phyloP scores from a whole-genome alignment of 257 asterid genomes.

The Solanum pimpinellifolium region DNA sequence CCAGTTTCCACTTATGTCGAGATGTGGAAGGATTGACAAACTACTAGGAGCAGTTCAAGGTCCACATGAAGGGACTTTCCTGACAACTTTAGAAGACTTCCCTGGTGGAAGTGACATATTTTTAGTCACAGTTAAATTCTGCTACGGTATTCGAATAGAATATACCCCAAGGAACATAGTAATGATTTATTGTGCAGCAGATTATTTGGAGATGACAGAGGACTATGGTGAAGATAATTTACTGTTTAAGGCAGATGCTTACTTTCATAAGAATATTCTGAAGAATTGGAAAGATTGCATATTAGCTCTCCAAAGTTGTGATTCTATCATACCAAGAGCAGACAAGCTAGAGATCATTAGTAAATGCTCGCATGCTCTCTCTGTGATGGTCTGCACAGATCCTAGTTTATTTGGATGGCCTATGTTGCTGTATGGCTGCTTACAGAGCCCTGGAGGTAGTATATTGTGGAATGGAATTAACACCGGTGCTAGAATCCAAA shows the following conservation, averaged over 20 bases:
- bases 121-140: slow-evolving; percentile 49
- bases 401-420: slow-evolving; percentile 97
- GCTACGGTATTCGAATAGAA: slow-evolving; percentile 62
- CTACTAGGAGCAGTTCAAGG: slow-evolving; percentile 41
- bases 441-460: slow-evolving; percentile 98
- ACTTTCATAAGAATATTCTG: slow-evolving; percentile 54
- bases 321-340: slow-evolving; percentile 51
- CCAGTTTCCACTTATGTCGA: slow-evolving; percentile 90
- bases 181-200: slow-evolving; percentile 70
- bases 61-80: slow-evolving; percentile 11
- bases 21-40: slow-evolving; percentile 68
- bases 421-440: slow-evolving; percentile 89
- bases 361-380: slow-evolving; percentile 55
- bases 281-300: slow-evolving; percentile 80
- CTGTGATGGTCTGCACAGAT: slow-evolving; percentile 88
- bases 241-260: slow-evolving; percentile 51
- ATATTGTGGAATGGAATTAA: slow-evolving; percentile 93
- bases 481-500: slow-evolving; percentile 83
- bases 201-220: slow-evolving; percentile 73
- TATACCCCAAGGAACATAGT: slow-evolving; percentile 67
- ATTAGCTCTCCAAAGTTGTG: slow-evolving; percentile 82
- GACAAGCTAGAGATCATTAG: slow-evolving; percentile 60
- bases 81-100: slow-evolving; percentile 43
- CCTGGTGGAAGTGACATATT: slow-evolving; percentile 80
- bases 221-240: slow-evolving; percentile 80